Evolutionary conservation across 257 asterid genomes (phyloP).

Genomic region (Asclepias syriaca): DNA sequence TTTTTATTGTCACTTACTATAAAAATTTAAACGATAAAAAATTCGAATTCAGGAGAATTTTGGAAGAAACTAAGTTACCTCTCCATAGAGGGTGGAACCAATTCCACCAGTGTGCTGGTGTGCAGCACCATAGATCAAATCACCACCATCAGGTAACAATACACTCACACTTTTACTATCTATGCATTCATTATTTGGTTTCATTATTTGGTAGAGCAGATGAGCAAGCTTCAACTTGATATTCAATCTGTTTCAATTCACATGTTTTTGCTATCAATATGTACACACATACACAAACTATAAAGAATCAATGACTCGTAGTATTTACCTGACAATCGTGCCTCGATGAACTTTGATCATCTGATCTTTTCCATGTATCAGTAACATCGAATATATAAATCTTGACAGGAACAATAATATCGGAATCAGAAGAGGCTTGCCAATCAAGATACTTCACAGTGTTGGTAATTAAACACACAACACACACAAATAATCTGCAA

Average conservation of each 20-base stretch:
- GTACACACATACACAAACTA: no score
- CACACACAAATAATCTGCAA: no score
- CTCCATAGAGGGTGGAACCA: constrained; percentile 54
- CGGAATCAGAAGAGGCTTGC: constrained; percentile 24
- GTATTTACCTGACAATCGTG: constrained; percentile 35
- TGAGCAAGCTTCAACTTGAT: constrained; percentile 42
- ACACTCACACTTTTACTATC: constrained; percentile 30
- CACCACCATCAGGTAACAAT: constrained; percentile 49
- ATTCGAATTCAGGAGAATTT: no score
- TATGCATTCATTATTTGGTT: no score
- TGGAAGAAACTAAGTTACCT: constrained; percentile 45
- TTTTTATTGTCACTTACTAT: no score
- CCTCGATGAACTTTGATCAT: constrained; percentile 9
- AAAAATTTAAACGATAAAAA: no score
- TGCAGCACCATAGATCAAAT: constrained; percentile 62
- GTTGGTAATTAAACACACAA: no score
- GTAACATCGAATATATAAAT: constrained; percentile 43
- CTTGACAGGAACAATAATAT: constrained; percentile 30
- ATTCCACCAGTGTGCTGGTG: constrained; percentile 69
- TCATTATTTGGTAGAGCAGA: constrained; percentile 23
- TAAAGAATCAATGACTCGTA: no score
- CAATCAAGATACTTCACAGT: constrained; percentile 39
- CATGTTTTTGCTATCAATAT: no score
- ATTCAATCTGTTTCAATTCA: constrained; percentile 46
- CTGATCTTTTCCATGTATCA: constrained; percentile 32